phyloP scores from a whole-genome alignment of 2,329 filamentous ascomycete species.

The Diplodia mutila region DNA sequence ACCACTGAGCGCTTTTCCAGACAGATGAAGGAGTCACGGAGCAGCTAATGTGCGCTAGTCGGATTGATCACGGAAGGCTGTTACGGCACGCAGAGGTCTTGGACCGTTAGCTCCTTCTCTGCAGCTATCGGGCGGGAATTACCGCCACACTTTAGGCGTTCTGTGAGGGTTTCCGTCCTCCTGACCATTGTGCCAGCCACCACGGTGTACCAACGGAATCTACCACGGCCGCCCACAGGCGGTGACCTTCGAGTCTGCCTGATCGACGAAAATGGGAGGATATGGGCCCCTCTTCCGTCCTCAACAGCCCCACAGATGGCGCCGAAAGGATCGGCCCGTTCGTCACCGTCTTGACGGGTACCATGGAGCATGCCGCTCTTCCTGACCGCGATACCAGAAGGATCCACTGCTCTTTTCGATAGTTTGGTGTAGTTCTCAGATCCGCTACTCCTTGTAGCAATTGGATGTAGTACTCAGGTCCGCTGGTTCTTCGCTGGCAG shows the following conservation, averaged over 20 bases:
- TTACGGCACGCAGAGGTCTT: too few species aligned
- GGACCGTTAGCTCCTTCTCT: background rate
- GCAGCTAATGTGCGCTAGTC: too few species aligned
- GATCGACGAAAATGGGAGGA: background rate
- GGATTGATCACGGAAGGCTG: too few species aligned
- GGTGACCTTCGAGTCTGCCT: background rate
- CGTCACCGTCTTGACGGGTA: background rate
- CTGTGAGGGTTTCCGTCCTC: background rate
- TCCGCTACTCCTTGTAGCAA: background rate
- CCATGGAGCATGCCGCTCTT: background rate
- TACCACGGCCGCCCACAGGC: background rate
- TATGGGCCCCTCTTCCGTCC: background rate
- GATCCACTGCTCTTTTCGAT: background rate
- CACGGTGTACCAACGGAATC: background rate
- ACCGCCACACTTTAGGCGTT: background rate
- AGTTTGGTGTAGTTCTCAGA: background rate
- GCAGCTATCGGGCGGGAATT: background rate
- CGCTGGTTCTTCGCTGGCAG: background rate
- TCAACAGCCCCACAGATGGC: background rate
- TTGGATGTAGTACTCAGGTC: background rate
- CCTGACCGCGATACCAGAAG: too few species aligned
- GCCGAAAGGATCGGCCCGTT: conserved; percentile 4
- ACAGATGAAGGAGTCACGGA: too few species aligned
- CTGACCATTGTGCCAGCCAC: background rate
- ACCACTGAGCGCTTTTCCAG: too few species aligned